A percentile compares a stretch with the other conserved stretches of the same genome.
Conservation (phyloP, 805 yeast genomes). For the Ogataea henricii region DNA sequence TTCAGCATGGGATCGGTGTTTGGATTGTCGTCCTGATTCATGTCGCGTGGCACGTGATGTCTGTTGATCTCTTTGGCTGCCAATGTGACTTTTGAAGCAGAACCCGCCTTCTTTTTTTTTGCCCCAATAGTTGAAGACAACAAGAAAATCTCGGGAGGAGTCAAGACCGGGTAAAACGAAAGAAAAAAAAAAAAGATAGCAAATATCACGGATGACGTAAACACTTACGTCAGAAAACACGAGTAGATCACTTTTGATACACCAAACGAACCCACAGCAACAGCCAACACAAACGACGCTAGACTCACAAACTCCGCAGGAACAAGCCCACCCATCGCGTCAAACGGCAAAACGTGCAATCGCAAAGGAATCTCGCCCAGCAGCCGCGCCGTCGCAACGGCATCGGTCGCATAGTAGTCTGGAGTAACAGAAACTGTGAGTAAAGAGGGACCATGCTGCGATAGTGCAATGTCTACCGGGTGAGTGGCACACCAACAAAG, state of each 20-base stretch:
- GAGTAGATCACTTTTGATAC: conserved; percentile 8
- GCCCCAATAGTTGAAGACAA: conserved; percentile 1
- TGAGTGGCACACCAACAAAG: conserved; percentile 32
- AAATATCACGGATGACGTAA: not conserved
- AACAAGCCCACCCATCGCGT: conserved; percentile 10
- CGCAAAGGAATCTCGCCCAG: conserved; percentile 17
- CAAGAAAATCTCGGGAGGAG: not conserved
- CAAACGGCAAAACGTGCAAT: conserved; percentile 15
- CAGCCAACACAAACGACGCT: conserved; percentile 8
- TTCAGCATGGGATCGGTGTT: conserved; percentile 20
- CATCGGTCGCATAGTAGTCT: conserved; percentile 24
- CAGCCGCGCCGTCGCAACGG: conserved; percentile 8
- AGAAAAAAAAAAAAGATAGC: not conserved
- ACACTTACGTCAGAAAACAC: not conserved
- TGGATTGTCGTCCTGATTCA: conserved; percentile 21
- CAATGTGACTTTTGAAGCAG: not conserved
- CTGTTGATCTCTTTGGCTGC: not conserved
- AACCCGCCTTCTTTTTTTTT: conserved; percentile 3
- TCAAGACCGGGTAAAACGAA: not conserved
- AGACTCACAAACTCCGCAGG: conserved; percentile 16
- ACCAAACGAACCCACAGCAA: conserved; percentile 10
- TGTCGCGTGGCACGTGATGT: not conserved
- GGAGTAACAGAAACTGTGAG: conserved; percentile 16
- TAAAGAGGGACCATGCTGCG: conserved; percentile 2
- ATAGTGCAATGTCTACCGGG: conserved; percentile 23